Evolutionary conservation across 2,329 filamentous ascomycete genomes (phyloP), one percentile per base, ranked within the genome.

Genomic region (Phaeosphaeriaceae sp.): DNA sequence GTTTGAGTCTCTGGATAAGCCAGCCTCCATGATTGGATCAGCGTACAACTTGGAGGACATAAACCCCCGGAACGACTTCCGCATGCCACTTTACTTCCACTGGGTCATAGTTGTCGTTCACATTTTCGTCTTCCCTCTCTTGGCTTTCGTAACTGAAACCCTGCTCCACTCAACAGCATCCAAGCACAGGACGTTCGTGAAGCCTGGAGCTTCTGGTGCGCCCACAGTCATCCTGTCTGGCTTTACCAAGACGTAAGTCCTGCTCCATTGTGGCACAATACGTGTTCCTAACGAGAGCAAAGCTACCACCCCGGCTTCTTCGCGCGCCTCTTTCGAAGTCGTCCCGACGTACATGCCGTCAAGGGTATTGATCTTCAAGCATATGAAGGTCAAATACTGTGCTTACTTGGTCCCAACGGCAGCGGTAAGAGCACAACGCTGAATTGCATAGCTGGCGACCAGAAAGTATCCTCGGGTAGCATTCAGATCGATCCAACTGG

Each of bases 141-240:
- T 71, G 10, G 68, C 69, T 1, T 70, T 70, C 17, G 57, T 48
- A 4, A 48, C 64, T 9, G 69, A 72, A 52, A 58, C 67, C 17
- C 5, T 59, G 1, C 53, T 67, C 9, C 69, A 70, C 53, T 67
- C 61, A 2, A 70, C 65, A 2, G 62, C 64, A 19, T 71, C 69
- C 21, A 33, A 57, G n/a, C 51, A 66, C 19, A 59, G 68, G 21
- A 86, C 71, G 47, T 71, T 82, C 36, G 54, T 45, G 20, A 33
- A 27, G 20, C 60, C 63, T 10, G 36, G 9, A 2, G 53, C 45
- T 21, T 9, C 49, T 25, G 50, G 48, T 3, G 60, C 57, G 40
- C 60, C 69, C 31, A 89, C 91, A 9, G 68, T 70, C 22, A 62
- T 51, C 5, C 48, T 72, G 1, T 57, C 58, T 1, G 57, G 48